Evolutionary conservation across 345 rosid genomes (phyloP).

Genomic region (Ailanthus altissimus): DNA sequence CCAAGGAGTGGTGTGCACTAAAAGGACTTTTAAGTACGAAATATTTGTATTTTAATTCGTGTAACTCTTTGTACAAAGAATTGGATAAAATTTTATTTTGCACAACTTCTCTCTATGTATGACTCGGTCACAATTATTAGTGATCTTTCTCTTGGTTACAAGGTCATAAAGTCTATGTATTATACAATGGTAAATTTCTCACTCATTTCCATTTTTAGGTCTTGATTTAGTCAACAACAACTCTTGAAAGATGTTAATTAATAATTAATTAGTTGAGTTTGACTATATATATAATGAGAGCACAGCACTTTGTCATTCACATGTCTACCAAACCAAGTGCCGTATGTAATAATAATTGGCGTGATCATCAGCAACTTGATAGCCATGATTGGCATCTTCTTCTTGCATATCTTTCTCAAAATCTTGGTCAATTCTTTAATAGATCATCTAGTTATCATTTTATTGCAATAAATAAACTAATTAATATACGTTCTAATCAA

Average conservation of each 20-base stretch:
- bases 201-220: not conserved
- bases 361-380: slow-evolving; percentile 29
- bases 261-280: not conserved
- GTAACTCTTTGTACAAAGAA: too few relatives aligned
- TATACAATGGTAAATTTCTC: too few relatives aligned
- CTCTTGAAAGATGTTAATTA: slow-evolving; percentile 1
- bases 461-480: not conserved
- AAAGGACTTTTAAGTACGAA: too few relatives aligned
- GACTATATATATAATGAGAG: slow-evolving; percentile 3
- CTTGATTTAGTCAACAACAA: slow-evolving; percentile 3
- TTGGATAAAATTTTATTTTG: too few relatives aligned
- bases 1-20: too few relatives aligned
- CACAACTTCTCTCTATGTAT: too few relatives aligned
- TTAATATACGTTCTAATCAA: not conserved
- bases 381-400: slow-evolving; percentile 36
- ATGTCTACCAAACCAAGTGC: not conserved
- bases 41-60: too few relatives aligned
- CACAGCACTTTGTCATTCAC: not conserved
- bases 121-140: too few relatives aligned
- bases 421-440: not conserved
- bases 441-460: not conserved
- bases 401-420: slow-evolving; percentile 15
- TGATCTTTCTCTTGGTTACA: too few relatives aligned
- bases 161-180: too few relatives aligned
- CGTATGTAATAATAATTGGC: slow-evolving; percentile 30